Evolutionary conservation across 1,139 yeast species (phyloP), one percentile per base, ranked within the genome.

Genomic region (Protomyces gravidus): DNA sequence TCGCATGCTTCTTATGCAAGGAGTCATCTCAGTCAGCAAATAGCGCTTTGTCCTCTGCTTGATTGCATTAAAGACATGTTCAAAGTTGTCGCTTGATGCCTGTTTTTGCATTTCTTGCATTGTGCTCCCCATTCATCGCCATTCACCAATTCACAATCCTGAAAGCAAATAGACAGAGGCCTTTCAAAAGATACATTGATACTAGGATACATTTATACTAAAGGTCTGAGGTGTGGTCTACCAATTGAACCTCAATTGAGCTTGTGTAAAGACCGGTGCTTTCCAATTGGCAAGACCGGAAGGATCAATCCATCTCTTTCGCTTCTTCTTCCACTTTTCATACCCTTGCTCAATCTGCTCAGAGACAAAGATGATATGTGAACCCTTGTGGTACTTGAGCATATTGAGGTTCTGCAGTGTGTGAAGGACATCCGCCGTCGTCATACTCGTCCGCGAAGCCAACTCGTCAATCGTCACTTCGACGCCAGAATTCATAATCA

Each of bases 391-490:
- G 70, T 92, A 92, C 67, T 92, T 80, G 66, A 94, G 77, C 78
- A 94, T 89, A 69, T 88, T 92, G 68, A 89, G 77, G 0, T 96
- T 89, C 65, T 94, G 94, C 58, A 95, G 79, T 0, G 98, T 94
- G 70, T 92, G 97, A 57, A 92, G 74, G 57, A 94, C 89, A 72
- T 92, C 98, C 1, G 96, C 87, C 0, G 97, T 90, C 2, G 98
- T 92, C 96, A 92, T 92, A 25, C 97, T 82, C 0, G 97, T 89
- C 51, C 83, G 74, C 9, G 84, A 75, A 25, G 97, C 86, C 23
- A 92, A 85, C 67, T 92, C 98, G 68, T 92, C 99, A 62, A 92
- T 89, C 7, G 97, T 89, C 50, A 88, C 82, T 66, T 89, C 97
- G 36, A 77, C 72, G 28, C 73, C 75, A 46, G 78, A 76, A 66